Percentiles rank a stretch among this genome's conserved stretches.
These are phyloP conservation scores for Solanum chmielewskii DNA, from an alignment of 257 asterid species.

Conservation along the genomic window DNA sequence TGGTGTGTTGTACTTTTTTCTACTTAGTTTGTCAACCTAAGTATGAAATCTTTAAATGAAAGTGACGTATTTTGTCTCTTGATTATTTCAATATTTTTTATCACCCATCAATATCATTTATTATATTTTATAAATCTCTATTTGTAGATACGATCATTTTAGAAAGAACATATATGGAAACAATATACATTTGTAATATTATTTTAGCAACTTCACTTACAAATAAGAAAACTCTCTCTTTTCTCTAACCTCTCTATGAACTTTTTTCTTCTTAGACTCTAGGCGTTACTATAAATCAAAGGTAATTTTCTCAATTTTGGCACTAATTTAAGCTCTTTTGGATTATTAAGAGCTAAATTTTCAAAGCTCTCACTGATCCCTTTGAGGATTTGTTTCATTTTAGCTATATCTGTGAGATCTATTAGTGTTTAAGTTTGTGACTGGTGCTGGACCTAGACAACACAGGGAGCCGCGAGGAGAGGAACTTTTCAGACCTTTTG, in stretches of 20 bases:
- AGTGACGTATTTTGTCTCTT: too few species aligned
- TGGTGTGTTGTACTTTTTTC: too few species aligned
- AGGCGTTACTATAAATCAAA: too few species aligned
- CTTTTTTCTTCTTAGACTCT: neutral
- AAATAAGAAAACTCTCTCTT: neutral
- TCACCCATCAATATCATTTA: neutral
- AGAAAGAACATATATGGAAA: neutral
- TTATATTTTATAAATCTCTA: too few species aligned
- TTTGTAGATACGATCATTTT: neutral
- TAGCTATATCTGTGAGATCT: neutral
- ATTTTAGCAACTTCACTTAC: neutral
- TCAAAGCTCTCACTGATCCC: neutral
- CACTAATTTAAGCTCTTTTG: neutral
- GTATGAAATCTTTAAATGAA: neutral
- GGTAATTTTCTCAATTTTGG: neutral
- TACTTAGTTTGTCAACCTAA: neutral
- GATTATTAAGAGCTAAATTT: neutral
- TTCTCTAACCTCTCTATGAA: neutral
- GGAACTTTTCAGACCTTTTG: too few species aligned
- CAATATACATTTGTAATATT: too few species aligned
- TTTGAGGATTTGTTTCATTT: neutral
- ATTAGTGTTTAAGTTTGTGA: neutral
- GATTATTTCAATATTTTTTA: neutral
- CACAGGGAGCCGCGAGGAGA: too few species aligned
- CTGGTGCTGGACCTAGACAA: neutral